phyloP scores from a whole-genome alignment of 805 yeast genomes.

The Candida easanensis region DNA sequence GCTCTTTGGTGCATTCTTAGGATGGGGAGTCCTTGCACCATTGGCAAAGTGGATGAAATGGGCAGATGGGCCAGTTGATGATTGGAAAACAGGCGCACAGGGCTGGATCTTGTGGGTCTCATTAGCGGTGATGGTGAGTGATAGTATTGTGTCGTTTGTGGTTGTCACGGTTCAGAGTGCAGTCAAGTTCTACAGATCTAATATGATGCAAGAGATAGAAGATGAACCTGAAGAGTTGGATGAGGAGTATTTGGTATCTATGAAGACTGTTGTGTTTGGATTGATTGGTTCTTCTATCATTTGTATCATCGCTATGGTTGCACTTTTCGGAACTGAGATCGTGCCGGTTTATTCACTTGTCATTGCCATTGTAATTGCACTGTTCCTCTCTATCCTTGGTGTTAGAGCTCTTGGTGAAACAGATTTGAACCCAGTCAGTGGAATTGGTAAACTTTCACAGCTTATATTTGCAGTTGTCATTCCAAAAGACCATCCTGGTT shows the following conservation, averaged over 20 bases:
- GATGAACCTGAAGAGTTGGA: constrained; percentile 29
- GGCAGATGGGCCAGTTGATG: constrained; percentile 89
- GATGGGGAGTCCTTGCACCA: constrained; percentile 94
- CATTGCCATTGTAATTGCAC: constrained; percentile 69
- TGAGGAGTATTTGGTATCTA: constrained; percentile 48
- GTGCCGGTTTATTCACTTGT: constrained; percentile 71
- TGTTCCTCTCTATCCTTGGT: constrained; percentile 78
- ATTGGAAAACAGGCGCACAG: constrained; percentile 92
- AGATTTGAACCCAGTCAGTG: constrained; percentile 94
- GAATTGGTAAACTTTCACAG: constrained; percentile 93
- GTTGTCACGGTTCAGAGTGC: constrained; percentile 53
- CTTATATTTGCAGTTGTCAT: constrained; percentile 78
- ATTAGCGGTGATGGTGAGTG: constrained; percentile 90
- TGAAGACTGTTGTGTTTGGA: constrained; percentile 53
- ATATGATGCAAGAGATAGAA: not conserved
- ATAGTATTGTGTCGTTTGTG: constrained; percentile 76
- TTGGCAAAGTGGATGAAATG: constrained; percentile 65
- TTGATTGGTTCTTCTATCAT: constrained; percentile 60
- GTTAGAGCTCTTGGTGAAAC: constrained; percentile 96
- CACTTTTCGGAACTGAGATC: constrained; percentile 60
- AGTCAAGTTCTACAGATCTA: constrained; percentile 15
- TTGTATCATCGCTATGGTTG: constrained; percentile 62
- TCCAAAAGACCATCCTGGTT: constrained; percentile 73
- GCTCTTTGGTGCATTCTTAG: constrained; percentile 85
- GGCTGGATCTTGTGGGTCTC: constrained; percentile 98